Base-by-base conservation (phyloP, 106 monocot species). In the Narthecium ossifragum region DNA sequence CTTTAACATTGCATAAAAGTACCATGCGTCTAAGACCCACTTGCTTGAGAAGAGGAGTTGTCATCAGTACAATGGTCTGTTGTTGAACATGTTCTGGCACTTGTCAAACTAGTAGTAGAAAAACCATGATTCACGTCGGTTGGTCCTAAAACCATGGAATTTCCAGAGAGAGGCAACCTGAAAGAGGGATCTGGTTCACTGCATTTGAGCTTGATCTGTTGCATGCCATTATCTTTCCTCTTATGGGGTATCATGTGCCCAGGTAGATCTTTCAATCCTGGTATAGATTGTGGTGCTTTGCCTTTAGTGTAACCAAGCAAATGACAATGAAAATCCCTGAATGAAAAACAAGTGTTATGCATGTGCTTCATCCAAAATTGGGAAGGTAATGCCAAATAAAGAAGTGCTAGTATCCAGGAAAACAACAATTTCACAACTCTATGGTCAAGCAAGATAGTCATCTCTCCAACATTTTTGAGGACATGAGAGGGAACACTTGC, bases 281-380 rank as follows among this genome's bases (percentile, higher is more conserved):
- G 6, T 4, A 7, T 37, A 39, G 39, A 59, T 11, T 15, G 5
- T 10, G 52, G 52, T 53, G 26, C 25, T 53, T 29, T 53, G 27
- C 22, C 29, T 14, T 0, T 15, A 11, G 38, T 59, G 59, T 59
- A 59, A 38, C 59, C 59, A 26, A 59, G 2, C 26, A 59, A 15
- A 59, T 59, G 59, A 40, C 59, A 59, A 41, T 59, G 59, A 25
- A 21, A 59, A 40, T 40, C 59, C 59, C 59, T 59, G 58, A n/a
- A n/a, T n/a, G n/a, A n/a, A n/a, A n/a, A n/a, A n/a, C n/a, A n/a
- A n/a, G n/a, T n/a, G n/a, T n/a, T n/a, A n/a, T n/a, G n/a, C n/a
- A n/a, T n/a, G n/a, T n/a, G n/a, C n/a, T n/a, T n/a, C n/a, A n/a
- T n/a, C n/a, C 17, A 58, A 20, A 37, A 18, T 6, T 3, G 18